Evolutionary conservation across 805 yeast genomes (phyloP), one percentile per base, ranked within the genome.

Genomic region (Myxozyma neotropica): DNA sequence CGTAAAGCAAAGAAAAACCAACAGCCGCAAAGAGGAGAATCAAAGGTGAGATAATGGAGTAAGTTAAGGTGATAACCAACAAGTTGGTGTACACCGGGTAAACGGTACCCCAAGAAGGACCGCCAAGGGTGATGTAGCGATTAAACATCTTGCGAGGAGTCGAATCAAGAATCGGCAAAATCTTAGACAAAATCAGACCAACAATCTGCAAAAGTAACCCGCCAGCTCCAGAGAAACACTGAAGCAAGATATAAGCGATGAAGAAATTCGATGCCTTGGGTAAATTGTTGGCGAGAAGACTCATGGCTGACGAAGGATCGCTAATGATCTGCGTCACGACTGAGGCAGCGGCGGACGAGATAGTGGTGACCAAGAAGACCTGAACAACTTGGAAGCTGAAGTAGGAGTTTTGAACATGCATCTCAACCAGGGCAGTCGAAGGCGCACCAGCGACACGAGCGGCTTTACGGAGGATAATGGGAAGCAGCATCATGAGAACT

Each of bases 101-200:
- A 13, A 83, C 77, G 17, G 88, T 84, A 51, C 97, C 96, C 88
- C 92, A 91, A 24, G 83, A 80, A 45, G 92, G 88, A 43, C 81
- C 78, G 12, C 84, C 80, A 67, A 93, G 77, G 1, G 77, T 79
- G 71, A 83, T 83, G 71, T 74, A 82, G 70, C 96, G 84, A 61
- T 73, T 82, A 97, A 97, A 93, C 77, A 87, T 88, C 75, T 89
- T 86, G 76, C 98, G 85, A 62, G 98, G 98, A 4, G 98, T 90
- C 55, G 81, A 80, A 72, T 91, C 96, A 61, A 94, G 80, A 23
- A 90, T 60, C 64, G 94, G 89, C 59, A 92, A 77, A 38, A 87
- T 76, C 70, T 87, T 85, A 53, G 88, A 85, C 64, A 92, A 77
- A 55, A 88, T 79, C 68, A 94, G 78, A 1, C 85, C 82, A 42